Percentiles rank a stretch among this genome's conserved stretches.
phyloP scores from a whole-genome alignment of 352 stramenopile genomes.

The Globisporangium heterothallicum region DNA sequence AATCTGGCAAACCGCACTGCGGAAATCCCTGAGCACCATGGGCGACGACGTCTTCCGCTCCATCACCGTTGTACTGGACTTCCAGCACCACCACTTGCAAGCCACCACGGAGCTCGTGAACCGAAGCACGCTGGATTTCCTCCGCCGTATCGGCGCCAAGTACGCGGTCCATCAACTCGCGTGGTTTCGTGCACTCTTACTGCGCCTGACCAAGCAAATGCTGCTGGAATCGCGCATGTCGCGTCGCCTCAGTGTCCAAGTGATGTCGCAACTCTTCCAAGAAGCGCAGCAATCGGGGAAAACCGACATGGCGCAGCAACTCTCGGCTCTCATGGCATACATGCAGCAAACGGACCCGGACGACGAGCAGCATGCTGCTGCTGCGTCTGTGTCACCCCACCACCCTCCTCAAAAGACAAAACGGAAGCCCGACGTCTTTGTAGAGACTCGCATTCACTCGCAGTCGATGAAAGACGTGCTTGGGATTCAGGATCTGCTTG shows the following conservation, averaged over 20 bases:
- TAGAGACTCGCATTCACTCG: slow-evolving; percentile 29
- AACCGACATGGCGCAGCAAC: slow-evolving; percentile 24
- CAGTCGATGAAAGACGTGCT: slow-evolving; percentile 25
- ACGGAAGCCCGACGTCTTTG: slow-evolving; percentile 11
- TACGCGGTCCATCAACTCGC: slow-evolving; percentile 22
- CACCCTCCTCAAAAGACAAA: background rate
- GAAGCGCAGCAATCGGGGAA: slow-evolving; percentile 26
- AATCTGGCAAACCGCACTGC: slow-evolving; percentile 56
- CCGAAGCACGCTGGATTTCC: slow-evolving; percentile 51
- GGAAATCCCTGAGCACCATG: slow-evolving; percentile 30
- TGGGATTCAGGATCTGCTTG: slow-evolving; percentile 31
- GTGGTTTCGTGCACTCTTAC: slow-evolving; percentile 34
- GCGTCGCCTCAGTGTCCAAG: slow-evolving; percentile 34
- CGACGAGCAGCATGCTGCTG: slow-evolving; percentile 1
- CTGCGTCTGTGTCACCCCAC: background rate
- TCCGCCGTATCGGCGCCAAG: slow-evolving; percentile 28
- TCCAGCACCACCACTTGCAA: slow-evolving; percentile 30
- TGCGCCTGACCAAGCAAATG: slow-evolving; percentile 52
- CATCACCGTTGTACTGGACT: slow-evolving; percentile 51
- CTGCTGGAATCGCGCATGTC: slow-evolving; percentile 46
- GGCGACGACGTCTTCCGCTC: slow-evolving; percentile 40
- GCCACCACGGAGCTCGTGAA: slow-evolving; percentile 36
- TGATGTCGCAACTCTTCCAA: slow-evolving; percentile 28
- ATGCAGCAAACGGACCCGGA: slow-evolving; percentile 14
- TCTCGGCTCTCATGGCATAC: slow-evolving; percentile 31